Evolutionary conservation across 75 land plant species (phyloP), one percentile per base, ranked within the genome.

Genomic region (Gnetum montanum): DNA sequence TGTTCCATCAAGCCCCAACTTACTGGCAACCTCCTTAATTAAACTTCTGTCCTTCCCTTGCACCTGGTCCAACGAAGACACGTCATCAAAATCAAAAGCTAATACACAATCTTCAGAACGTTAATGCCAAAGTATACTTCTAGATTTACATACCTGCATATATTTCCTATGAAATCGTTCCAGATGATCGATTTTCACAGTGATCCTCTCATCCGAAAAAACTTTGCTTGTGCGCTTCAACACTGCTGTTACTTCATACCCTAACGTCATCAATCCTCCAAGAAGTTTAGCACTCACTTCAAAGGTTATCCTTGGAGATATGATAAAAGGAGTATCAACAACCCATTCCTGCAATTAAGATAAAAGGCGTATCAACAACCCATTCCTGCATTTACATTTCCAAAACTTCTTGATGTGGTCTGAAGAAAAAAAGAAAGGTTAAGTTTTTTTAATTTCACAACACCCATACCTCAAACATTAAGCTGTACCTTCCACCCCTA

Each of bases 401-500:
- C n/a, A n/a, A n/a, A n/a, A n/a, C n/a, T n/a, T n/a, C n/a, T n/a
- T n/a, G n/a, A 40, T 10, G 41, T 40, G 15, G 41, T 10, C 41
- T 10, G 41, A 10, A 40, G 41, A 15, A 40, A 40, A 40, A 40
- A 40, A 15, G 41, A 40, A 40, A 40, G 12, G 15, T 40, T 40
- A 10, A 40, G 41, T 40, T 10, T 10, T 15, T 10, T 10, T 15
- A 40, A 15, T 40, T 40, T 8, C 10, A 8, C 15, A n/a, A n/a
- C n/a, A n/a, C n/a, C n/a, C n/a, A n/a, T 10, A 70, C 73, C 73
- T 70, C 73, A 67, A 70, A 70, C 73, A 70, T 70, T 26, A 70
- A 71, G 33, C 63, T 70, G 44, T 70, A 70, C 16, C 67, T 70
- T 20, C 73, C 73, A 46, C 67, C 73, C 34, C 73, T 57, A 34